Evolutionary conservation across 2,329 filamentous ascomycete genomes (phyloP), one percentile per base, ranked within the genome.

Genomic region (Aspergillus texensis): DNA sequence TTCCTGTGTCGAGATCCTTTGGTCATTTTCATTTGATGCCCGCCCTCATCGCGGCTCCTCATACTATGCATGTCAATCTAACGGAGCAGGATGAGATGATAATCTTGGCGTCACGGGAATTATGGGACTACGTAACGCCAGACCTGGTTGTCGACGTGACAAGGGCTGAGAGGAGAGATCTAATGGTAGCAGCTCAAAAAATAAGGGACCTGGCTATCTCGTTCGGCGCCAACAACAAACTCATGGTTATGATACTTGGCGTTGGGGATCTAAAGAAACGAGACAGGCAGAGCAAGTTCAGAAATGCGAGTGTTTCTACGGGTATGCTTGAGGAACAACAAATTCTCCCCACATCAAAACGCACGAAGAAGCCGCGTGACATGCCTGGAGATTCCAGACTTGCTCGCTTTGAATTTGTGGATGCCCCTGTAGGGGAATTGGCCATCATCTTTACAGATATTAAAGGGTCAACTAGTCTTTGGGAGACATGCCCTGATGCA

Each of bases 221-320:
- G 1, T 98, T 97, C 76, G 95, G 95, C 59, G 92, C 94, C 14
- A 94, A 89, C 1, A 91, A 90, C 74, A 99, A 99, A 81, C 92
- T 98, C 67, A 98, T 98, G 94, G 93, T 99, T 52, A 98, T 98
- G 94, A 92, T 99, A 83, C 89, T 99, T 60, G 94, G 94, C 61
- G 91, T 99, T 43, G 90, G 91, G 61, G 94, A 98, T 74, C 82
- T 99, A 60, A 94, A 96, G 80, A 91, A 92, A 74, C 88, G 93
- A 62, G 91, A 96, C 75, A 87, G 91, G 67, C 56, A 53, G 26
- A 91, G 90, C 59, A 78, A 89, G 79, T 81, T 91, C 58, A 86
- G 92, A 61, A 92, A 92, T 46, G 89, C 93, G 72, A 96, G 91
- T 80, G 90, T 96, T 85, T 93, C 92, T 16, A 87, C 96, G 79